Percentiles rank a stretch among this genome's conserved stretches.
Conservation (phyloP, 257 asterid species). For the Coffea canephora region DNA sequence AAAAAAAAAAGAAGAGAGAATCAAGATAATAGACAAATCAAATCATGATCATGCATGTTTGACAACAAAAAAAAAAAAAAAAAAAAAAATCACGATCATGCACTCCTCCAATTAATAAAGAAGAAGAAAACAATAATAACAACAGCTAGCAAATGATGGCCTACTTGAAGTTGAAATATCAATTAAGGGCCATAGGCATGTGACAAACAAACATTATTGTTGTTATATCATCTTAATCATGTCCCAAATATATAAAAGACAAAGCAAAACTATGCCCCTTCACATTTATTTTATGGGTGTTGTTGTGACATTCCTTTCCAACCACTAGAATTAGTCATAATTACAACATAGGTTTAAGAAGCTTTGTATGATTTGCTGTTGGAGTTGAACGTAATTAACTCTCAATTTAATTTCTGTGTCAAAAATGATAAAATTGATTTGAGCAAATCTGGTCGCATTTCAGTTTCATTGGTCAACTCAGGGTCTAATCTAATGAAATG, state of each 20-base stretch:
- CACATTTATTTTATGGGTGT: too few species aligned
- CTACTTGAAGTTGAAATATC: neutral
- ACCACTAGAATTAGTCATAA: neutral
- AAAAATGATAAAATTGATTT: neutral
- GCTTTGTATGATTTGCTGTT: neutral
- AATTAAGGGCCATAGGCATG: neutral
- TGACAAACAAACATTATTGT: neutral
- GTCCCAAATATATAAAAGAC: neutral
- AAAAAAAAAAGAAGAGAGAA: neutral
- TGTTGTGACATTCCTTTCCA: neutral
- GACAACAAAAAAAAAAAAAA: too few species aligned
- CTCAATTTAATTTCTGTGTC: too few species aligned
- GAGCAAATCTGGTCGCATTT: neutral
- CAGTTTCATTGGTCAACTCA: neutral
- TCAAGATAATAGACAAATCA: neutral
- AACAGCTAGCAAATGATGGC: neutral
- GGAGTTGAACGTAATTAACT: too few species aligned
- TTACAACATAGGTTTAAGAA: neutral
- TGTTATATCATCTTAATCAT: neutral
- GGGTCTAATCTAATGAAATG: neutral
- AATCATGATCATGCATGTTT: neutral
- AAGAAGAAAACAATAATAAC: neutral
- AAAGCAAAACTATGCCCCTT: neutral
- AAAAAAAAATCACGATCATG: neutral
- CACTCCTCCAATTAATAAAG: neutral